These are phyloP conservation scores for Mortierella sp. DNA, from an alignment of 371 early-diverging fungal genomes.

Conservation along the genomic window DNA sequence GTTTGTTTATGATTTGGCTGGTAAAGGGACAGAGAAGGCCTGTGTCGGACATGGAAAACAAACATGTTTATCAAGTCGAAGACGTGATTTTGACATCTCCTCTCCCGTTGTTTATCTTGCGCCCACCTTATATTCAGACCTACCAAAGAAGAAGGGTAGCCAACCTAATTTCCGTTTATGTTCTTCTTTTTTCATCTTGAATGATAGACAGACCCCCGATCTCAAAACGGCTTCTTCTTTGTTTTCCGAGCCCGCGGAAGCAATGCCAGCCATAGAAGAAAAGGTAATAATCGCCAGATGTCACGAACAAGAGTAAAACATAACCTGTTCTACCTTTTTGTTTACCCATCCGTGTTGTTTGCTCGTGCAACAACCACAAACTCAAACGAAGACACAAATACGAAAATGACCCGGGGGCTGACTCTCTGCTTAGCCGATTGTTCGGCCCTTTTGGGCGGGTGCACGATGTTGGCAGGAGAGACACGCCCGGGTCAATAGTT, in stretches of 20 bases:
- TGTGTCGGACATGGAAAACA: constrained; percentile 10
- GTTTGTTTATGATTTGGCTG: not conserved
- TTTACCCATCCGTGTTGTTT: too few relatives aligned
- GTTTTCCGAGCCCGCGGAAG: not conserved
- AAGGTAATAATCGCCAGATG: not conserved
- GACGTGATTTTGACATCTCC: constrained; percentile 5
- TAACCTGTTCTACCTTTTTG: too few relatives aligned
- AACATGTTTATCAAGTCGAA: not conserved
- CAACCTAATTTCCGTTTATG: constrained; percentile 3
- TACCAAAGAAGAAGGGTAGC: not conserved
- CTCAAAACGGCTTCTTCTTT: not conserved
- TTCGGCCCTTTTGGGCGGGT: too few relatives aligned
- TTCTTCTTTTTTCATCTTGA: not conserved
- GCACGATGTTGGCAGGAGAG: too few relatives aligned
- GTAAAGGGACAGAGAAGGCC: not conserved
- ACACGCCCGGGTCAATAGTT: too few relatives aligned
- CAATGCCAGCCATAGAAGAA: not conserved
- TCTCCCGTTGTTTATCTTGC: not conserved
- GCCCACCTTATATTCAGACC: not conserved
- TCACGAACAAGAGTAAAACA: not conserved
- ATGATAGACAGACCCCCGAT: not conserved
- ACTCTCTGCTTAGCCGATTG: too few relatives aligned
- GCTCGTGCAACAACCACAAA: too few relatives aligned
- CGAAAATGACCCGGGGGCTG: too few relatives aligned
- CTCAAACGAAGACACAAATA: too few relatives aligned